A percentile compares a stretch with the other conserved stretches of the same genome.
These are phyloP conservation scores for Phaffia australis DNA, from an alignment of 768 basidiomycete genomes.

Conservation along the genomic window DNA sequence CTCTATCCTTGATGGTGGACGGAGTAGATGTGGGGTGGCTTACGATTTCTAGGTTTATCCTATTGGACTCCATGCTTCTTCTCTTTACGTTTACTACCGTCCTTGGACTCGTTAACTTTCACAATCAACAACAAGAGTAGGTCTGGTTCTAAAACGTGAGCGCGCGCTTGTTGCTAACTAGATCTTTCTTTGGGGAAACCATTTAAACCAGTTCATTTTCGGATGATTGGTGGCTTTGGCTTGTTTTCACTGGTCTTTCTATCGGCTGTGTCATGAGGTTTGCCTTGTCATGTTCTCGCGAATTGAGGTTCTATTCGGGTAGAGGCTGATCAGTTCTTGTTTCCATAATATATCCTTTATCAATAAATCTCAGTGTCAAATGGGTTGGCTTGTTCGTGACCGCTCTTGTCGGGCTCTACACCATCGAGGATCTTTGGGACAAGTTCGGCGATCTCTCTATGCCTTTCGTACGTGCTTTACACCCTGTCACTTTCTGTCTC, in stretches of 20 bases:
- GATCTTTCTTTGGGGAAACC: too few species aligned
- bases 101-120: constrained; percentile 89
- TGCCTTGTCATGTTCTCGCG: constrained; percentile 20
- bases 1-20: background rate
- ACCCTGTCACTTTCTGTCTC: background rate
- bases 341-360: background rate
- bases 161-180: too few species aligned
- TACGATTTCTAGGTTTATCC: constrained; percentile 90
- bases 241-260: constrained; percentile 80
- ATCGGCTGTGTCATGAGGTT: constrained; percentile 93
- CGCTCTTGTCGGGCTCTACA: constrained; percentile 86
- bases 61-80: constrained; percentile 95
- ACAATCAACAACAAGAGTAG: constrained; percentile 89
- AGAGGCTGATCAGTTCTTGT: background rate
- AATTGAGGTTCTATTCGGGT: background rate
- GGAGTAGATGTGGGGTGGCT: constrained; percentile 87
- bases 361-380: constrained; percentile 57
- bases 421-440: constrained; percentile 94
- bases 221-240: constrained; percentile 95
- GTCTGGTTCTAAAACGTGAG: constrained; percentile 34
- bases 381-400: constrained; percentile 94
- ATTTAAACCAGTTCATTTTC: constrained; percentile 62
- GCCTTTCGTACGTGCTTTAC: constrained; percentile 56
- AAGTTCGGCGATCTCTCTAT: constrained; percentile 94
- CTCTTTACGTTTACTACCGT: constrained; percentile 98